Conservation (phyloP, 306 rosid genomes). For the Sechiopsis laciniata region DNA sequence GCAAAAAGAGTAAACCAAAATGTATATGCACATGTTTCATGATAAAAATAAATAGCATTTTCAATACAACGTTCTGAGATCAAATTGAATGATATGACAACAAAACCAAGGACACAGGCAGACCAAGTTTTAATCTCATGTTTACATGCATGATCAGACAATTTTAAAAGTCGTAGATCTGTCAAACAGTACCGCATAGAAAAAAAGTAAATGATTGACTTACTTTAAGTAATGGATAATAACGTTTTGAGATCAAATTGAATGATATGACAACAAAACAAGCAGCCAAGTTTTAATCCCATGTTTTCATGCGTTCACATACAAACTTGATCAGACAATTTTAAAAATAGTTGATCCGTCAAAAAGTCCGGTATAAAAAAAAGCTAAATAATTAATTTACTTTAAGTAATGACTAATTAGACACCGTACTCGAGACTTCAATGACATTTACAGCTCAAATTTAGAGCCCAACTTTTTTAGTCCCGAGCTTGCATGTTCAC, state of each 20-base stretch:
- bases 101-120: constrained; percentile 4
- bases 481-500: constrained; percentile 64
- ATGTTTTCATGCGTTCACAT: constrained; percentile 14
- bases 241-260: not conserved
- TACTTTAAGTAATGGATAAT: too few relatives aligned
- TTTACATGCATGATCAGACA: too few relatives aligned
- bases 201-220: too few relatives aligned
- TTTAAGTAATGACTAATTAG: not conserved
- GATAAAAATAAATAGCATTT: not conserved
- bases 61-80: not conserved
- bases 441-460: not conserved
- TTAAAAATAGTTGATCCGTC: not conserved
- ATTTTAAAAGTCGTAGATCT: too few relatives aligned
- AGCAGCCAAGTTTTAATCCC: not conserved
- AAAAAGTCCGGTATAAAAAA: constrained; percentile 4
- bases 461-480: constrained; percentile 33
- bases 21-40: constrained; percentile 1
- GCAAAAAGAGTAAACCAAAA: not conserved
- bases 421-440: constrained; percentile 13
- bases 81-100: not conserved
- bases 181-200: too few relatives aligned
- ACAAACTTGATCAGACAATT: not conserved
- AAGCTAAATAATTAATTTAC: not conserved
- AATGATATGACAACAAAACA: constrained; percentile 11
- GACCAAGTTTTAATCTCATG: too few relatives aligned